Conservation (phyloP, 1,284 basidiomycete genomes). For the Ceratorhiza oryzae-sativae region DNA sequence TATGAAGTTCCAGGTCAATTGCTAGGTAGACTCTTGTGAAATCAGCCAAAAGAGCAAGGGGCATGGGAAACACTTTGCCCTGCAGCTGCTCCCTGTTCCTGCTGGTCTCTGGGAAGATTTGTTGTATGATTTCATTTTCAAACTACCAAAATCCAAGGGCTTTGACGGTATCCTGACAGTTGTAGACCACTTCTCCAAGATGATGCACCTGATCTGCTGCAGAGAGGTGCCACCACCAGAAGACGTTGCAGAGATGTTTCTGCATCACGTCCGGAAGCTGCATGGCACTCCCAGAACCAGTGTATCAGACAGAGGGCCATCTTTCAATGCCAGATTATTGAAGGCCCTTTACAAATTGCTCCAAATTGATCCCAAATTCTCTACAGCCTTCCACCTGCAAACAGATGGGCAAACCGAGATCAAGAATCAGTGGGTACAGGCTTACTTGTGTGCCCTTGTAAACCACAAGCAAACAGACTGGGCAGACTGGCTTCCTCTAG, state of each 20-base stretch:
- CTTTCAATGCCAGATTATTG: conserved; percentile 46
- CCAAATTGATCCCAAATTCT: conserved; percentile 42
- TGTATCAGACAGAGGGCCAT: conserved; percentile 18
- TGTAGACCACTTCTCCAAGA: conserved; percentile 44
- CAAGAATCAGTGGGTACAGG: conserved; percentile 33
- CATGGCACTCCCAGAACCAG: conserved; percentile 25
- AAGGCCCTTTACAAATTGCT: conserved; percentile 40
- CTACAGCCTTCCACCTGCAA: conserved; percentile 50
- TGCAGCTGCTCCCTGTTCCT: conserved; percentile 43
- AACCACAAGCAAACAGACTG: conserved; percentile 31
- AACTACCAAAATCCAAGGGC: conserved; percentile 41
- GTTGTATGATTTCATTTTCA: conserved; percentile 42
- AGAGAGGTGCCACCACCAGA: neutral
- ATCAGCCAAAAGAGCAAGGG: conserved; percentile 40
- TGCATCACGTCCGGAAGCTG: conserved; percentile 26
- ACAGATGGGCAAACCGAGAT: conserved; percentile 49
- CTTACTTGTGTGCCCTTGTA: conserved; percentile 18
- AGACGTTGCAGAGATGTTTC: conserved; percentile 19
- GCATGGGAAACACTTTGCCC: conserved; percentile 22
- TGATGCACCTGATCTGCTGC: conserved; percentile 42
- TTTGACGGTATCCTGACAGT: conserved; percentile 45
- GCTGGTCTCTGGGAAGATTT: conserved; percentile 42
- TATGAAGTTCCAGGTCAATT: conserved; percentile 12
- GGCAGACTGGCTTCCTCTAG: conserved; percentile 45
- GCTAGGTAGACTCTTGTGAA: conserved; percentile 25